phyloP scores from a whole-genome alignment of 495 filamentous ascomycete genomes.

The Staphylotrichum tortipilum region DNA sequence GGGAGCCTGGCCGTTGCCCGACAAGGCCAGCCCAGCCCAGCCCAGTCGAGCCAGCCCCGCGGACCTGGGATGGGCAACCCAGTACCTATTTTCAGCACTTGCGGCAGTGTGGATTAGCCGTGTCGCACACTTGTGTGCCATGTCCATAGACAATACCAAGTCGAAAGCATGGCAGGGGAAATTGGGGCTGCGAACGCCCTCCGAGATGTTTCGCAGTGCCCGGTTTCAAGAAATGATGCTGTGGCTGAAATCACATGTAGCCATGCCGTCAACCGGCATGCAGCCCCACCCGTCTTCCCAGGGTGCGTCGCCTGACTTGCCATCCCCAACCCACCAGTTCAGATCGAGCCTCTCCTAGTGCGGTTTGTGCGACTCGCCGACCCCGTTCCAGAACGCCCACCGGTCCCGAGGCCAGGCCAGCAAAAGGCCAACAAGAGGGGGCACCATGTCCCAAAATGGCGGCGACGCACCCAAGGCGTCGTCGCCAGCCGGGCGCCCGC shows the following conservation, averaged over 20 bases:
- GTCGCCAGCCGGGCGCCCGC: conserved; percentile 34
- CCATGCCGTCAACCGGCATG: background rate
- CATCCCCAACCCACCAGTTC: background rate
- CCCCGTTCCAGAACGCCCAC: background rate
- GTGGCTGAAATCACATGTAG: conserved; percentile 1
- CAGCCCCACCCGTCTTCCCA: conserved; percentile 8
- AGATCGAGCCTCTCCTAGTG: conserved; percentile 1
- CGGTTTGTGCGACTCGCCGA: conserved; percentile 9
- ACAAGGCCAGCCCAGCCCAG: background rate
- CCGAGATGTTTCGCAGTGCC: no score
- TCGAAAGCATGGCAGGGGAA: no score
- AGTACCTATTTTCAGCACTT: background rate
- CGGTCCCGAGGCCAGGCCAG: no score
- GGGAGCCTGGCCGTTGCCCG: background rate
- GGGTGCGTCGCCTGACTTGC: background rate
- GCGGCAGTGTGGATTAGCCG: background rate
- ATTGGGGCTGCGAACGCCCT: no score
- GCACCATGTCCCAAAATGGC: conserved; percentile 32
- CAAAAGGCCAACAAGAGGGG: no score
- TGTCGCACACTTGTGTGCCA: no score
- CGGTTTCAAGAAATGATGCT: background rate
- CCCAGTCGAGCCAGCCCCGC: no score
- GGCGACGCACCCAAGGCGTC: conserved; percentile 20
- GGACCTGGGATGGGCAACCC: no score
- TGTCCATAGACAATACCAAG: no score